Percentiles rank a stretch among this genome's conserved stretches.
phyloP scores from a whole-genome alignment of 1,284 basidiomycete genomes.

The Ceratobasidium theobromae region DNA sequence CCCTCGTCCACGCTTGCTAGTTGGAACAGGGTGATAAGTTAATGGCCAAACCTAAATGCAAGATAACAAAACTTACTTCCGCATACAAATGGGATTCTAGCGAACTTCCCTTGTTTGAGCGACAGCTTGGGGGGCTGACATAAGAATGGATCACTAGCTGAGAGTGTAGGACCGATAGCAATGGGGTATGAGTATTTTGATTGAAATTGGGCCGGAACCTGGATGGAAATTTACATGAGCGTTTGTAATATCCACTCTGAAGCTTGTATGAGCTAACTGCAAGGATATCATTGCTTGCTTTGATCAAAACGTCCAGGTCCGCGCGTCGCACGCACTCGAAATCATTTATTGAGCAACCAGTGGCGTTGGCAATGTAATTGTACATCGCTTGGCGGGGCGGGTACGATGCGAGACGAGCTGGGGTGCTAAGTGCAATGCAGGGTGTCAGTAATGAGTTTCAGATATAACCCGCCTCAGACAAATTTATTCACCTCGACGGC shows the following conservation, averaged over 20 bases:
- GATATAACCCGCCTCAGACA: neutral
- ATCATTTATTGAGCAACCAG: constrained; percentile 5
- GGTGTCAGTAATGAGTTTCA: too few species aligned
- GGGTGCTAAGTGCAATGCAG: neutral
- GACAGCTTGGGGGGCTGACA: neutral
- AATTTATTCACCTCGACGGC: constrained; percentile 15
- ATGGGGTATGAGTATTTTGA: constrained; percentile 9
- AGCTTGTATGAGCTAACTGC: neutral
- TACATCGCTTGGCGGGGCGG: constrained; percentile 14
- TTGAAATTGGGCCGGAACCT: constrained; percentile 9
- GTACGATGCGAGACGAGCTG: constrained; percentile 10
- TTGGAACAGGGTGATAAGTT: neutral
- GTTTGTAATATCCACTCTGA: neutral
- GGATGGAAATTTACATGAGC: neutral
- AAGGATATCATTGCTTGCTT: constrained; percentile 21
- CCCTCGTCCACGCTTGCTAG: constrained; percentile 37
- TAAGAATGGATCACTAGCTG: constrained; percentile 13
- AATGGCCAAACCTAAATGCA: neutral
- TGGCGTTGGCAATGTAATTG: constrained; percentile 21
- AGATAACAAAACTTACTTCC: constrained; percentile 37
- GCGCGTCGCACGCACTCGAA: constrained; percentile 25
- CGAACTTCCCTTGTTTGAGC: constrained; percentile 39
- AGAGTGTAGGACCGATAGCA: constrained; percentile 13
- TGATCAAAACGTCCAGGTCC: neutral
- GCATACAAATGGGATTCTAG: constrained; percentile 44